Evolutionary conservation across 2,329 filamentous ascomycete genomes (phyloP).

Genomic region (Tolypocladium album): DNA sequence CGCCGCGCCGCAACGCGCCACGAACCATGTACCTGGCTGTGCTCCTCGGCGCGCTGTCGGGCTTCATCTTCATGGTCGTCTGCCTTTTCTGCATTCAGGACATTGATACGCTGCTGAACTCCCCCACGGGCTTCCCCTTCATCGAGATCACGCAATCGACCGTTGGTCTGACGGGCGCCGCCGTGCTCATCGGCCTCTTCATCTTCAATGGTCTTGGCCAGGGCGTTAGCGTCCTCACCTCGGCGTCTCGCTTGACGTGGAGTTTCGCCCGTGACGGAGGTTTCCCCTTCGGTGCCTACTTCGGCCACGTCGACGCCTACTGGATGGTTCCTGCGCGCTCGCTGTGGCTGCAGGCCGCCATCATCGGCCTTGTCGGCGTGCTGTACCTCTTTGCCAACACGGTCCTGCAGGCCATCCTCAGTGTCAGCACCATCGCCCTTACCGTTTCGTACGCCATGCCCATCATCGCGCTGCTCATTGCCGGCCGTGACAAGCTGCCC

Average conservation of each 20-base stretch:
- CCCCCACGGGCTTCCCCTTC: constrained; percentile 32
- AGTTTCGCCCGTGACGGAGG: constrained; percentile 44
- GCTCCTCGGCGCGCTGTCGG: constrained; percentile 33
- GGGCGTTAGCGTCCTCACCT: constrained; percentile 38
- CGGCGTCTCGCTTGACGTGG: constrained; percentile 41
- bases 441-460: constrained; percentile 40
- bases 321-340: constrained; percentile 44
- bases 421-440: constrained; percentile 44
- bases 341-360: constrained; percentile 38
- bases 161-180: constrained; percentile 24
- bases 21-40: constrained; percentile 42
- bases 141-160: constrained; percentile 32
- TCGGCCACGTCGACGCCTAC: constrained; percentile 27
- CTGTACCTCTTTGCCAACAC: constrained; percentile 44
- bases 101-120: constrained; percentile 27
- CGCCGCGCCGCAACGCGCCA: constrained; percentile 38
- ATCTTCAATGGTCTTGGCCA: constrained; percentile 45
- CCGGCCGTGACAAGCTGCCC: constrained; percentile 41
- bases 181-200: constrained; percentile 37
- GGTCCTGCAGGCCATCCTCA: constrained; percentile 41
- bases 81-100: constrained; percentile 40
- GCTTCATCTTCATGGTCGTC: constrained; percentile 40
- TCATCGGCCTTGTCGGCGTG: constrained; percentile 34
- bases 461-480: constrained; percentile 33
- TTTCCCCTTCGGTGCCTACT: constrained; percentile 31